These are phyloP conservation scores for Pichia terricola DNA, from an alignment of 1,139 yeast genomes.

Conservation along the genomic window DNA sequence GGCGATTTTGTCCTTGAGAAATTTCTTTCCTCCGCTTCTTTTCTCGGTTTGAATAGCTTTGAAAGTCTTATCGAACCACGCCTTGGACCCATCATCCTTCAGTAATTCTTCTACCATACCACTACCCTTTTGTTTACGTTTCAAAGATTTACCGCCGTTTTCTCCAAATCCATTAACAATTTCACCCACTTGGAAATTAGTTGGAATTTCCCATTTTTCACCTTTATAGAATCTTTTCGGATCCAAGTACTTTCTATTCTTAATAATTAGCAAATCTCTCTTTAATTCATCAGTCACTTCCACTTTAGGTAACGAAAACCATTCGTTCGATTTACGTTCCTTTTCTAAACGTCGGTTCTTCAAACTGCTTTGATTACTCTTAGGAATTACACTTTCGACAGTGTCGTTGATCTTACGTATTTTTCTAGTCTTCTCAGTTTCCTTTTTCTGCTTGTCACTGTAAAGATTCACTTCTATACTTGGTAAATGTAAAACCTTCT, in stretches of 20 bases:
- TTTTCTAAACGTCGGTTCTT: conserved; percentile 32
- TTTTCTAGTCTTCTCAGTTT: conserved; percentile 4
- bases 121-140: conserved; percentile 62
- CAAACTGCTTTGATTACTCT: conserved; percentile 9
- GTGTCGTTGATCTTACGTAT: conserved; percentile 40
- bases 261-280: conserved; percentile 68
- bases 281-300: conserved; percentile 67
- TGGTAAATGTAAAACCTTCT: conserved; percentile 18
- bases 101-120: conserved; percentile 78
- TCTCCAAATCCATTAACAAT: conserved; percentile 76
- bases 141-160: conserved; percentile 55
- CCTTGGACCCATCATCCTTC: conserved; percentile 58
- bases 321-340: conserved; percentile 33
- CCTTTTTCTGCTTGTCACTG: background rate
- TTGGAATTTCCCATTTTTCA: conserved; percentile 74
- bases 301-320: conserved; percentile 81
- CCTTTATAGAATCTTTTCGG: conserved; percentile 94
- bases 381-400: conserved; percentile 25
- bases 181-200: conserved; percentile 82
- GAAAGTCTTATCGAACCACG: conserved; percentile 77
- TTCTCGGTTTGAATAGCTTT: conserved; percentile 65
- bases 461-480: conserved; percentile 10
- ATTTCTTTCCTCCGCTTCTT: conserved; percentile 66
- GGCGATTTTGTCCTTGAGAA: conserved; percentile 55
- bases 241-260: conserved; percentile 84